Evolutionary conservation across 257 asterid species (phyloP).

Genomic region (Hygrophila difformis): DNA sequence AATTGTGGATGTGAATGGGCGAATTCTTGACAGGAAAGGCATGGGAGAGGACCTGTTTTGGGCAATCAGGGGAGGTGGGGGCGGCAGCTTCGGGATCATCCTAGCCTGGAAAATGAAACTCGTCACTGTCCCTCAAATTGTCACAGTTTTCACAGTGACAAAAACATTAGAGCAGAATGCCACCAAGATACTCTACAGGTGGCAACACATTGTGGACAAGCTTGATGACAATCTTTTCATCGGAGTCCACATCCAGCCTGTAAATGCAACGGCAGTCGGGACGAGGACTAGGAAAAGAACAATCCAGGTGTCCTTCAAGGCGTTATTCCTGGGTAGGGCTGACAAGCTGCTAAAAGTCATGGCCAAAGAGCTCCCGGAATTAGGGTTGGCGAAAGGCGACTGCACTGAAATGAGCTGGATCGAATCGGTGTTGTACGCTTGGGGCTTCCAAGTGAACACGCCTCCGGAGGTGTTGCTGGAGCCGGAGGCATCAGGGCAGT

Average conservation of each 20-base stretch:
- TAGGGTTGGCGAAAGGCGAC: slow-evolving; percentile 8
- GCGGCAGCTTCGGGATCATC: slow-evolving; percentile 19
- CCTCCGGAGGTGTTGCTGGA: slow-evolving; percentile 10
- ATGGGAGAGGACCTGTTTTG: too few species aligned
- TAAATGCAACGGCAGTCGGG: too few species aligned
- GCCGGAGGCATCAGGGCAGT: slow-evolving; percentile 6
- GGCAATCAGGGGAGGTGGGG: too few species aligned
- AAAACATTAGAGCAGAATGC: slow-evolving; percentile 15
- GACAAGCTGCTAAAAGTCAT: slow-evolving; percentile 1
- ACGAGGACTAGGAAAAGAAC: slow-evolving; percentile 8
- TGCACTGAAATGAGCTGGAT: slow-evolving; percentile 19
- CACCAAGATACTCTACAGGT: slow-evolving; percentile 12
- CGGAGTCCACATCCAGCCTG: slow-evolving; percentile 10
- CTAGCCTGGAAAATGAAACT: slow-evolving; percentile 16
- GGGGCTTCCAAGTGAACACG: slow-evolving; percentile 6
- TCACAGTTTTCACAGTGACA: slow-evolving; percentile 21
- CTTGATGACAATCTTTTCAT: slow-evolving; percentile 22
- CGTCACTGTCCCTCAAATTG: slow-evolving; percentile 14
- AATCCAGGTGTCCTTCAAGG: slow-evolving; percentile 7
- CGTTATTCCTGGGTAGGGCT: slow-evolving; percentile 15
- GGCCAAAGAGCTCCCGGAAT: slow-evolving; percentile 8
- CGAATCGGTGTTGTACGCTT: slow-evolving; percentile 12
- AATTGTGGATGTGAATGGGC: slow-evolving; percentile 17
- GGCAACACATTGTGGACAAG: slow-evolving; percentile 18
- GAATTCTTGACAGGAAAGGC: slow-evolving; percentile 21